Conservation (phyloP, 768 basidiomycete genomes). For the Kwoniella shandongensis region DNA sequence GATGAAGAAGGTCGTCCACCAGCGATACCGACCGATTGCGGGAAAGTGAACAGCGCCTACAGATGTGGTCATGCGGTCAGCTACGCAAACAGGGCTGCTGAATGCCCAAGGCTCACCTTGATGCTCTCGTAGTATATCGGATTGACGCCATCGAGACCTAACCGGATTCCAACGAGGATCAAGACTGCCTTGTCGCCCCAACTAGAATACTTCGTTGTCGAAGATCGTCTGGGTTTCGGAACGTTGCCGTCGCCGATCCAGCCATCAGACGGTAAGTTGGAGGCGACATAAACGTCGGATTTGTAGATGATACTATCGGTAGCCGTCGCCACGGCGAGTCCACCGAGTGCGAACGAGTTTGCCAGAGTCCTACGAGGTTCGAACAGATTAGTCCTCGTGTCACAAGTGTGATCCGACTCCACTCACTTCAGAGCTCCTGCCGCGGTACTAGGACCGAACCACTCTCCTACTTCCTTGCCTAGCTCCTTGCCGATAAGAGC, state of each 20-base stretch:
- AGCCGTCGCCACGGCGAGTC: constrained; percentile 77
- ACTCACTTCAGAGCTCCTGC: constrained; percentile 88
- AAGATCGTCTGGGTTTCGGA: constrained; percentile 8
- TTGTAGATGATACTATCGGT: constrained; percentile 79
- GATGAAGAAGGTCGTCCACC: constrained; percentile 95
- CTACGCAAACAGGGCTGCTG: no score
- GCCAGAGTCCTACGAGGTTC: constrained; percentile 66
- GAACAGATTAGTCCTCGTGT: neutral
- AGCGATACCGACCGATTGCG: constrained; percentile 93
- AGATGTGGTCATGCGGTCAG: no score
- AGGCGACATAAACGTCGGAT: constrained; percentile 80
- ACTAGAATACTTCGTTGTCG: constrained; percentile 3
- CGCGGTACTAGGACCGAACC: constrained; percentile 98
- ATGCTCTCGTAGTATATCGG: constrained; percentile 88
- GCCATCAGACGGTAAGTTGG: constrained; percentile 47
- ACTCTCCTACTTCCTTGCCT: constrained; percentile 92
- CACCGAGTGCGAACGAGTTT: constrained; percentile 73
- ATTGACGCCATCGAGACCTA: constrained; percentile 91
- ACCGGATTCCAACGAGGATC: constrained; percentile 76
- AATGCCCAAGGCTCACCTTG: constrained; percentile 59
- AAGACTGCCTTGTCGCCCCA: constrained; percentile 88
- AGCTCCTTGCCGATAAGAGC: constrained; percentile 90
- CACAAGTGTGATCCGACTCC: neutral
- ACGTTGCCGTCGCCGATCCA: constrained; percentile 22
- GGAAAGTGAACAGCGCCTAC: constrained; percentile 83